phyloP scores from a whole-genome alignment of 768 basidiomycete species.

The Termitomyces sp. region DNA sequence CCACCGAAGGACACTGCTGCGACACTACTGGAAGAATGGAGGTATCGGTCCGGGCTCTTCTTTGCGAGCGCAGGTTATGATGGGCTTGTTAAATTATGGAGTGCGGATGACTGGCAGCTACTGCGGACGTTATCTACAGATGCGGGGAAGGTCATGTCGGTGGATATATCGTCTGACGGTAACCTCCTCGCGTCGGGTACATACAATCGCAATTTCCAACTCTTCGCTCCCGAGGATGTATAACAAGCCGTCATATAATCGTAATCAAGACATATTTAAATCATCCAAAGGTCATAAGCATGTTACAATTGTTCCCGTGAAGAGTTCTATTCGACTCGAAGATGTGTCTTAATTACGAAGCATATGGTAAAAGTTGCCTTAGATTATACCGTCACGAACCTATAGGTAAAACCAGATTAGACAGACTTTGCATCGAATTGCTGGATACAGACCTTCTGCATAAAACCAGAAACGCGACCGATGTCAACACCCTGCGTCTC shows the following conservation, averaged over 20 bases:
- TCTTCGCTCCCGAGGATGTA: conserved; percentile 79
- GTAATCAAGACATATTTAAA: conserved; percentile 7
- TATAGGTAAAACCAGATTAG: conserved; percentile 14
- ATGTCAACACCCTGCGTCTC: conserved; percentile 81
- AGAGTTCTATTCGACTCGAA: conserved; percentile 5
- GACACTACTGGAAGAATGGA: conserved; percentile 61
- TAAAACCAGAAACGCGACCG: conserved; percentile 82
- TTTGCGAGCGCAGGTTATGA: conserved; percentile 94
- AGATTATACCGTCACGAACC: conserved; percentile 65
- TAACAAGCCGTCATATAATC: conserved; percentile 17
- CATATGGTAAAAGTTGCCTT: neutral
- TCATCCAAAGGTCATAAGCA: conserved; percentile 17
- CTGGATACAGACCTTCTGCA: conserved; percentile 67
- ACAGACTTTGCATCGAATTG: neutral
- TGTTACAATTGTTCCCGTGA: conserved; percentile 28
- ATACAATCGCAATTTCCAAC: conserved; percentile 91
- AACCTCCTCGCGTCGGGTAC: conserved; percentile 86
- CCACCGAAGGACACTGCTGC: conserved; percentile 30
- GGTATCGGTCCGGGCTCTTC: conserved; percentile 85
- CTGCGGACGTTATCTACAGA: conserved; percentile 87
- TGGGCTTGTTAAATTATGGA: conserved; percentile 94
- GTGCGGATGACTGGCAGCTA: conserved; percentile 96
- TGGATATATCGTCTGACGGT: conserved; percentile 84
- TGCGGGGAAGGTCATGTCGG: conserved; percentile 98
- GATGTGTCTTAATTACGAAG: neutral